Evolutionary conservation across 805 yeast genomes (phyloP).

Genomic region (Candida mattraensis): DNA sequence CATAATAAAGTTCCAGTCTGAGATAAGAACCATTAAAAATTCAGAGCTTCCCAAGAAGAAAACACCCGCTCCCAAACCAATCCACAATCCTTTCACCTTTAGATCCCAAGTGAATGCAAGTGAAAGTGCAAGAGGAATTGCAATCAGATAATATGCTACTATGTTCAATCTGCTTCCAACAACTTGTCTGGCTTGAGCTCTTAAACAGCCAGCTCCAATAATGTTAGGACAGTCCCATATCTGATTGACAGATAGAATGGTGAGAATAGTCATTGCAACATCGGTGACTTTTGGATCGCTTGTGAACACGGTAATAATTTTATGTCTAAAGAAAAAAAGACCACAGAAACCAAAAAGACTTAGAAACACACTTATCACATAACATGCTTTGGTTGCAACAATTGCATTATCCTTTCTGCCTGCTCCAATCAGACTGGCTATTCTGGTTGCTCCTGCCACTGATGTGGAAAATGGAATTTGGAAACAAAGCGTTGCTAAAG

Average conservation of each 20-base stretch:
- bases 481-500: constrained; percentile 58
- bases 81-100: constrained; percentile 33
- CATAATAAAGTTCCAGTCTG: constrained; percentile 13
- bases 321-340: constrained; percentile 12
- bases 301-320: constrained; percentile 20
- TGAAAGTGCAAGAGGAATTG: constrained; percentile 59
- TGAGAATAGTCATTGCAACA: constrained; percentile 15
- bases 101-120: constrained; percentile 47
- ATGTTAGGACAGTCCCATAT: constrained; percentile 44
- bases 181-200: constrained; percentile 52
- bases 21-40: constrained; percentile 1
- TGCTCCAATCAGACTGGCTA: constrained; percentile 71
- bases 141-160: constrained; percentile 60
- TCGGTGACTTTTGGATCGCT: constrained; percentile 17
- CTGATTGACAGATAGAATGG: constrained; percentile 32
- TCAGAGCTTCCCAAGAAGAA: constrained; percentile 2
- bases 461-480: constrained; percentile 69
- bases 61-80: constrained; percentile 6
- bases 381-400: constrained; percentile 14
- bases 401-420: constrained; percentile 15
- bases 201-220: constrained; percentile 42
- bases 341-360: constrained; percentile 14
- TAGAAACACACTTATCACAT: constrained; percentile 8
- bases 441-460: constrained; percentile 67
- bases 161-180: constrained; percentile 47